These are phyloP conservation scores for Triangularia verruculosa DNA, from an alignment of 2,329 filamentous ascomycete species.

Conservation along the genomic window DNA sequence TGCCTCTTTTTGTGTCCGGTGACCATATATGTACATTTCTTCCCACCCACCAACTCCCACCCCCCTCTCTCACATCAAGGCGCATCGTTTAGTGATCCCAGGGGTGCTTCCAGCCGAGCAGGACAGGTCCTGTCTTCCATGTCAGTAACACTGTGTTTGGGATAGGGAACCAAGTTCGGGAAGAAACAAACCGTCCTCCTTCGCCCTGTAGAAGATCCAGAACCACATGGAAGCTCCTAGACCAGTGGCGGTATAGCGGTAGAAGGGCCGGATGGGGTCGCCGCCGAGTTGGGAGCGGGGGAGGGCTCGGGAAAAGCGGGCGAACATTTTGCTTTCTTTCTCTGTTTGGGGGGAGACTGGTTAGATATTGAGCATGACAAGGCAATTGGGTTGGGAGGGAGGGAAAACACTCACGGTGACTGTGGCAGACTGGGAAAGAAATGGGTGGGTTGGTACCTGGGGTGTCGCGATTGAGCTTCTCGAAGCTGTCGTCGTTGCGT, in stretches of 20 bases:
- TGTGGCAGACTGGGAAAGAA: slow-evolving; percentile 1
- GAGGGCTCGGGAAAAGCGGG: not conserved
- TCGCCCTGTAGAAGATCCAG: slow-evolving; percentile 97
- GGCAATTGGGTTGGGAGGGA: slow-evolving; percentile 5
- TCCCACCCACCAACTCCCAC: not conserved
- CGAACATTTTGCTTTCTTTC: slow-evolving; percentile 35
- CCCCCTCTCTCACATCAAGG: not conserved
- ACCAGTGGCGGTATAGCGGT: slow-evolving; percentile 81
- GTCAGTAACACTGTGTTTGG: not conserved
- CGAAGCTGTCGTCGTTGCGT: slow-evolving; percentile 8
- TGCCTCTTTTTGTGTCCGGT: not conserved
- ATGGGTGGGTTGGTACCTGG: slow-evolving; percentile 3
- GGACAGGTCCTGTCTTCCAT: slow-evolving; percentile 56
- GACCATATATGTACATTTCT: not conserved
- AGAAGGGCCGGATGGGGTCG: slow-evolving; percentile 58
- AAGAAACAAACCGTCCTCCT: slow-evolving; percentile 72
- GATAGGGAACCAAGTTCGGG: not conserved
- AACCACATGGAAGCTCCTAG: slow-evolving; percentile 99
- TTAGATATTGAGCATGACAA: not conserved
- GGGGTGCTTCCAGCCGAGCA: slow-evolving; percentile 92
- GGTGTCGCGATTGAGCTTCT: not conserved
- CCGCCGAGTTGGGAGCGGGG: not conserved
- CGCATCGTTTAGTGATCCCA: slow-evolving; percentile 74
- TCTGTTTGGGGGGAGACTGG: slow-evolving; percentile 7
- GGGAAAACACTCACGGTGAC: slow-evolving; percentile 7